phyloP scores from a whole-genome alignment of 2,329 filamentous ascomycete species.

The Venturia carpophila region DNA sequence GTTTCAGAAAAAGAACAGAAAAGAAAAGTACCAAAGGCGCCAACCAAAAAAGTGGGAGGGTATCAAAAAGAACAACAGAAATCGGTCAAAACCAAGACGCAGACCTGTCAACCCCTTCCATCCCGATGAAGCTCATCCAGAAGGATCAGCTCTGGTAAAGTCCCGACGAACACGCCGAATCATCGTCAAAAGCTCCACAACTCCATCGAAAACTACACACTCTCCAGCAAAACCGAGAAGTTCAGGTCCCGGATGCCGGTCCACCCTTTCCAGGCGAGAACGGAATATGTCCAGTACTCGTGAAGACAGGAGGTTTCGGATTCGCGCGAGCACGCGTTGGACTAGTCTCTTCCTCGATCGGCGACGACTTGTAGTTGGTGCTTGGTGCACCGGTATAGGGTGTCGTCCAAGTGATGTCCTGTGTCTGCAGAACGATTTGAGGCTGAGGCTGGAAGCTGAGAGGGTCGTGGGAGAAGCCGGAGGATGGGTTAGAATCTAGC shows the following conservation, averaged over 20 bases:
- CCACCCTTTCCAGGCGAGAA: conserved; percentile 1
- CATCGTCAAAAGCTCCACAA: too few relatives aligned
- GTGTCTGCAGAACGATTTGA: not conserved
- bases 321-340: not conserved
- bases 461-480: conserved; percentile 1
- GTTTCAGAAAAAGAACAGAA: too few relatives aligned
- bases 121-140: too few relatives aligned
- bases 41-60: too few relatives aligned
- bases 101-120: too few relatives aligned
- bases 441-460: conserved; percentile 5
- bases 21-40: too few relatives aligned
- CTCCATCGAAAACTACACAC: too few relatives aligned
- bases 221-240: too few relatives aligned
- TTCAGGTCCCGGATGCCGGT: not conserved
- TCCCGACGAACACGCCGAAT: too few relatives aligned
- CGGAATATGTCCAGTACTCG: conserved; percentile 17
- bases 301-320: conserved; percentile 12
- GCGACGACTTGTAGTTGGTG: not conserved
- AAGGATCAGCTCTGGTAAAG: too few relatives aligned
- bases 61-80: too few relatives aligned
- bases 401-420: conserved; percentile 9
- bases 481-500: not conserved
- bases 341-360: not conserved
- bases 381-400: conserved; percentile 2
- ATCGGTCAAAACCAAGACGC: too few relatives aligned